Evolutionary conservation across 2,329 filamentous ascomycete species (phyloP), one percentile per base, ranked within the genome.

Genomic region (Emmonsiellopsis sp.): DNA sequence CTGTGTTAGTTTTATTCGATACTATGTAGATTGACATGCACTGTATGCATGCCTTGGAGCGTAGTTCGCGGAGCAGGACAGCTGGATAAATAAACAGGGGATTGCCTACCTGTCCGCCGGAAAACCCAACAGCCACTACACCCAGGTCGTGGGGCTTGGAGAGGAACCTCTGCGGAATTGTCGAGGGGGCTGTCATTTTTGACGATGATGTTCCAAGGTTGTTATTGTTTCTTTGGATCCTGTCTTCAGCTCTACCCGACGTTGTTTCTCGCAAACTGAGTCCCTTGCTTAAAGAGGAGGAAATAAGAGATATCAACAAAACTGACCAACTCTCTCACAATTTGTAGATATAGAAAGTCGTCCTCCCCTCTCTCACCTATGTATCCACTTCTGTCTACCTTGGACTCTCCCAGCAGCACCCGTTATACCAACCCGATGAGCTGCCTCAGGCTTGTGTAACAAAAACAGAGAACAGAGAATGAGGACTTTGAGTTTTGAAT

Each of bases 81-180:
- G 35, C 8, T 20, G n/a, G 32, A 20, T 26, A 44, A 15, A 30
- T 10, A 44, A 5, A 13, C 10, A 9, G 16, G 4, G 7, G 37
- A 50, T 31, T 51, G 64, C 78, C 63, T 83, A 93, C 90, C 83
- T 96, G 93, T 54, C 93, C 93, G 61, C 92, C 92, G 52, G 90
- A 95, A 77, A 97, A 98, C 58, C 92, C 92, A 38, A 97, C 93
- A 49, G 92, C 90, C 38, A 97, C 89, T 54, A 98, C 81, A 58
- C 92, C 93, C 59, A 98, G 79, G 65, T 97, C 85, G 66, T 87
- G 79, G 34, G 84, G 81, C 66, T 85, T 79, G 59, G 85, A 78
- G 62, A 97, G 85, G 76, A 96, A 97, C 67, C 86, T 90, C 56
- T 82, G 79, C 48, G 75, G 67, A 57, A 84, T 77, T 6, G 80